A percentile compares a stretch with the other conserved stretches of the same genome.
phyloP scores from a whole-genome alignment of 78 protist genomes.

The Creolimax fragrantissima region DNA sequence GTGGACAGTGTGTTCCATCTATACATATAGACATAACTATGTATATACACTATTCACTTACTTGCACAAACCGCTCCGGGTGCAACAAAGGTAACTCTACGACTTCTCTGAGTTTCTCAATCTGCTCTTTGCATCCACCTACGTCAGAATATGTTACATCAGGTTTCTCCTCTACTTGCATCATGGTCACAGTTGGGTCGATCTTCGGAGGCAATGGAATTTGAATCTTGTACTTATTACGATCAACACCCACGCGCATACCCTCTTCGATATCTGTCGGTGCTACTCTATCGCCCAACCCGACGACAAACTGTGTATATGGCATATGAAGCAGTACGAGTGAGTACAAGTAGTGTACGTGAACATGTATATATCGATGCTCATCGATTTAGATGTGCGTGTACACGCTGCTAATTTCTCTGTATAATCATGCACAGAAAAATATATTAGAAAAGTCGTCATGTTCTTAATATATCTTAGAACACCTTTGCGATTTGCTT shows the following conservation, averaged over 20 bases:
- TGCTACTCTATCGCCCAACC: constrained; percentile 89
- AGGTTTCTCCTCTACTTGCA: constrained; percentile 99
- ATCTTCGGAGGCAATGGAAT: constrained; percentile 99
- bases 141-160: constrained; percentile 98
- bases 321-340: no score
- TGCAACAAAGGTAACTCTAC: constrained; percentile 96
- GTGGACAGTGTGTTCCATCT: neutral
- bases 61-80: neutral
- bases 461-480: no score
- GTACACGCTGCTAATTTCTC: no score
- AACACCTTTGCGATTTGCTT: constrained; percentile 86
- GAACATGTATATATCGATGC: no score
- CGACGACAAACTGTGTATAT: constrained; percentile 88
- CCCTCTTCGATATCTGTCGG: constrained; percentile 99
- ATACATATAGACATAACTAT: neutral
- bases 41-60: neutral
- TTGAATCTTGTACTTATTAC: constrained; percentile 91
- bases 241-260: constrained; percentile 98
- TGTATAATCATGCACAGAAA: no score
- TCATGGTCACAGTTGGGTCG: constrained; percentile 98
- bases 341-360: no score
- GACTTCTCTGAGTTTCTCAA: constrained; percentile 97
- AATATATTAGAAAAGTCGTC: no score
- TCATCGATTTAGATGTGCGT: no score
- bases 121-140: constrained; percentile 98